These are phyloP conservation scores for Pseudopyrenochaeta lycopersici DNA, from an alignment of 2,329 filamentous ascomycete genomes.

Conservation along the genomic window DNA sequence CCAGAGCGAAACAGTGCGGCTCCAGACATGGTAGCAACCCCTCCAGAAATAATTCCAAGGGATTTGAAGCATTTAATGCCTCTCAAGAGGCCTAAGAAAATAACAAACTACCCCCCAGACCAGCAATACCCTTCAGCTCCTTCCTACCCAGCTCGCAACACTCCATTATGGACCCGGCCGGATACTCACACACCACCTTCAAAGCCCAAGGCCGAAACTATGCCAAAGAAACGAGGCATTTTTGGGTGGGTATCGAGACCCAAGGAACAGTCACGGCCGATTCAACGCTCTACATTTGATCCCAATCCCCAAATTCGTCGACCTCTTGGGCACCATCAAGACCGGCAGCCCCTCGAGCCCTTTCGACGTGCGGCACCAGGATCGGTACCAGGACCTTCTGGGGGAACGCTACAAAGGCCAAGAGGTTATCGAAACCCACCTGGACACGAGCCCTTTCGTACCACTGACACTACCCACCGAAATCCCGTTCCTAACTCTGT, in stretches of 20 bases:
- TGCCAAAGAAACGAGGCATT: conserved; percentile 15
- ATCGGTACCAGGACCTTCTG: conserved; percentile 29
- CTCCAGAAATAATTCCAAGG: no score
- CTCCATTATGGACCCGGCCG: conserved; percentile 31
- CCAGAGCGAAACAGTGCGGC: not conserved
- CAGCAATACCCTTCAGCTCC: conserved; percentile 34
- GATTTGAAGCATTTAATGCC: no score
- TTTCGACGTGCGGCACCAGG: conserved; percentile 33
- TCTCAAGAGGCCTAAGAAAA: conserved; percentile 7
- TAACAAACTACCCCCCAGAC: conserved; percentile 18
- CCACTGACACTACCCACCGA: not conserved
- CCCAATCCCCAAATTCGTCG: not conserved
- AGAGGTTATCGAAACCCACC: conserved; percentile 21
- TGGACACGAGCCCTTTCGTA: conserved; percentile 9
- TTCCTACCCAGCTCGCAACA: conserved; percentile 32
- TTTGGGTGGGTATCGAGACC: conserved; percentile 14
- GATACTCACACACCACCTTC: conserved; percentile 20
- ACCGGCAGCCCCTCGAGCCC: conserved; percentile 13
- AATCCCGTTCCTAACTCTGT: no score
- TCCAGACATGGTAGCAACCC: no score
- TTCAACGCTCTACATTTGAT: conserved; percentile 2
- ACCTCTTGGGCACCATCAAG: conserved; percentile 9
- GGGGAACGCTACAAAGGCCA: conserved; percentile 41
- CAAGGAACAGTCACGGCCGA: conserved; percentile 13
- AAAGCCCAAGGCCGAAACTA: no score